Conservation (phyloP, 2,329 filamentous ascomycete genomes). For the Zymoseptoria tritici region DNA sequence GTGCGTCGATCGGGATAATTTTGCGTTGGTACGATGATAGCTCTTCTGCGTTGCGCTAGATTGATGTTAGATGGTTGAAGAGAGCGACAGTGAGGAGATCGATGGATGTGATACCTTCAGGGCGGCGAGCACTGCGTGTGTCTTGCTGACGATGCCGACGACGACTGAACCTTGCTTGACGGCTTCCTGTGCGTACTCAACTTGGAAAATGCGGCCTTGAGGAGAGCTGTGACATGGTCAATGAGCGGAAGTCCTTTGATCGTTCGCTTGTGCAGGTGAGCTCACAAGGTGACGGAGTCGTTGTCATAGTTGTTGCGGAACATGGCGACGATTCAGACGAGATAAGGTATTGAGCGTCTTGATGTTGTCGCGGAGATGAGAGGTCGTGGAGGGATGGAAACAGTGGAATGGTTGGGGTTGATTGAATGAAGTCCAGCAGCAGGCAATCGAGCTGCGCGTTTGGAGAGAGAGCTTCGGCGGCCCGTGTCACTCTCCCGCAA, state of each 20-base stretch:
- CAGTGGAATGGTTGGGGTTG: neutral
- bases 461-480: neutral
- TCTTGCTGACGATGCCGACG: slow-evolving; percentile 95
- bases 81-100: neutral
- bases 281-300: slow-evolving; percentile 98
- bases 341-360: neutral
- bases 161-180: slow-evolving; percentile 99
- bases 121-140: slow-evolving; percentile 89
- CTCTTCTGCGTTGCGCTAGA: slow-evolving; percentile 93
- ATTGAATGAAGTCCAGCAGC: neutral
- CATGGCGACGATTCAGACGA: slow-evolving; percentile 47
- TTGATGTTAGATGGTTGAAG: slow-evolving; percentile 5
- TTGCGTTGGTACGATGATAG: slow-evolving; percentile 99
- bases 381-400: neutral
- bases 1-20: slow-evolving; percentile 91
- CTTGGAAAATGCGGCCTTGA: slow-evolving; percentile 98
- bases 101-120: slow-evolving; percentile 64
- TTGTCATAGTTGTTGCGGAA: slow-evolving; percentile 99
- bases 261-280: slow-evolving; percentile 14
- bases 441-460: neutral
- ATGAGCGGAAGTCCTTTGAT: slow-evolving; percentile 1
- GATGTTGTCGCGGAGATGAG: neutral
- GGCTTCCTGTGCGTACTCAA: slow-evolving; percentile 97
- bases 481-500: neutral
- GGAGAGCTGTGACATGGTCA: slow-evolving; percentile 63